Evolutionary conservation across 202 grass and related monocot genomes (phyloP), one percentile per base, ranked within the genome.

Genomic region (Zoysia matrella): DNA sequence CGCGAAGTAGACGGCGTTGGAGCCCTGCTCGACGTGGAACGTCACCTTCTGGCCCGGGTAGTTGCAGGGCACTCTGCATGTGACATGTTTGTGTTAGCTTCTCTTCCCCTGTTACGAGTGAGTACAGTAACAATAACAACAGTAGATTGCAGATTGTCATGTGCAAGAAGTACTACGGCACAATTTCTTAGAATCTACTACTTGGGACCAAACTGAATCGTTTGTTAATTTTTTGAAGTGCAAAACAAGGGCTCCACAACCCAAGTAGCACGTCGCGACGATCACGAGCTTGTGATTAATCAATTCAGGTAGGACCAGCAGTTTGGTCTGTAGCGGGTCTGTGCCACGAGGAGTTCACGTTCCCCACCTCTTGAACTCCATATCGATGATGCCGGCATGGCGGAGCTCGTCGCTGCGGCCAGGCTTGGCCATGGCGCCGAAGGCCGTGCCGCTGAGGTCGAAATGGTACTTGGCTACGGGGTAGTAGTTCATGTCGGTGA

Each of bases 401-500:
- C 94, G 94, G 75, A 97, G 94, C 77, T 88, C 69, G 75, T 97
- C 86, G 60, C 57, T 76, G 40, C 62, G 83, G 11, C 91, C 94
- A 0, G 89, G 60, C 56, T 71, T 77, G 7, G 95, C 86, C 95
- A 98, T 88, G 80, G 95, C 92, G 5, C 95, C 95, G 51, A 95
- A 94, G 8, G 95, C 84, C 4, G 89, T 94, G 49, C 95, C 95
- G 42, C 90, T 93, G 67, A 98, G 89, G 88, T 98, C 95, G 46
- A 98, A 98, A 49, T 98, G 95, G 49, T 88, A 89, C 51, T 84
- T 91, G 52, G 88, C 73, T 0, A 92, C 81, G 0, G 90, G 88
- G 53, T 77, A 91, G 70, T 89, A 89, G 75, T 93, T 94, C 85
- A 90, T 84, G 78, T 97, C 94, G 0, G 94, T 87, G 62, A 97